These are phyloP conservation scores for Metarhizium rileyi DNA, from an alignment of 2,329 filamentous ascomycete genomes.

Conservation along the genomic window DNA sequence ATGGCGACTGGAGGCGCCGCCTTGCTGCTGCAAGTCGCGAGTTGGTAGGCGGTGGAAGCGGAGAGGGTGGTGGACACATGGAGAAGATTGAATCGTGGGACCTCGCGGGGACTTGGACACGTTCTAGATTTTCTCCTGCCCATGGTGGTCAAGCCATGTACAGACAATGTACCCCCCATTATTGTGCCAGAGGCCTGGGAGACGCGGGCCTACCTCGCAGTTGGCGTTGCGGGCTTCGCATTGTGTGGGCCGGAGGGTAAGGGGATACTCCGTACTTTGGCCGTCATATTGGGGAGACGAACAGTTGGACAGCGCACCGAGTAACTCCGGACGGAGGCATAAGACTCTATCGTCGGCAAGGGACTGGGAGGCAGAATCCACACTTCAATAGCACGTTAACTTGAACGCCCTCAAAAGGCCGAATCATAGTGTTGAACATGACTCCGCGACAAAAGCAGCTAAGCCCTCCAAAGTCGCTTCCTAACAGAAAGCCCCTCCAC, in stretches of 20 bases:
- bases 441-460: background rate
- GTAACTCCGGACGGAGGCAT: no score
- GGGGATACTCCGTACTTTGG: background rate
- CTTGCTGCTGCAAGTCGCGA: background rate
- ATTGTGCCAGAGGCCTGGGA: no score
- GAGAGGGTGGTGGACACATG: no score
- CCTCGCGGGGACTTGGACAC: no score
- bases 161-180: background rate
- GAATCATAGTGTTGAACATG: no score
- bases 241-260: constrained; percentile 2
- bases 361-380: no score
- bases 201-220: no score
- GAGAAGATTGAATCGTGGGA: no score
- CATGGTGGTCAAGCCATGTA: background rate
- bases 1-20: background rate
- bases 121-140: background rate
- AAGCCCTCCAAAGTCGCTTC: background rate
- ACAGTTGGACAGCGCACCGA: no score
- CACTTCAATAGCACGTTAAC: no score
- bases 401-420: background rate
- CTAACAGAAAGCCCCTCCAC: no score
- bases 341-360: background rate
- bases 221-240: constrained; percentile 3
- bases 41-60: background rate
- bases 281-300: background rate